These are phyloP conservation scores for Salmacisia buchloeana DNA, from an alignment of 1,284 basidiomycete genomes.

Conservation along the genomic window DNA sequence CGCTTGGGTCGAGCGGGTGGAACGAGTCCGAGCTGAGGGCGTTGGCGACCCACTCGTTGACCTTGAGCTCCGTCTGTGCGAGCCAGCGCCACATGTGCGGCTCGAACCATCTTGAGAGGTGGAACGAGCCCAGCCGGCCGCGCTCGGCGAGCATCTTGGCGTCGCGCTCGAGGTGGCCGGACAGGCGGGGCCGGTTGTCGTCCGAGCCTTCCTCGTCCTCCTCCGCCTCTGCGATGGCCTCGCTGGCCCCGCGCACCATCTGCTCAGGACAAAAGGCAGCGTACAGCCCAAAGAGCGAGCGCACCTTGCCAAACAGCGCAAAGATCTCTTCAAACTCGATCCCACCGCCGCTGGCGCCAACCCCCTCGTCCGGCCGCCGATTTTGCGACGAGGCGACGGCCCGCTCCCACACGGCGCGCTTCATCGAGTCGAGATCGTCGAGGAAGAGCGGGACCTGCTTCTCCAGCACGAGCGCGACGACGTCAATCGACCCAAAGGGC, in stretches of 20 bases:
- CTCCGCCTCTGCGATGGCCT: not conserved
- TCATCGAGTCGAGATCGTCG: conserved; percentile 59
- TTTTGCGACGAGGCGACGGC: conserved; percentile 13
- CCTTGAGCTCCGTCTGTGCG: conserved; percentile 80
- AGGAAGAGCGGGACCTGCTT: conserved; percentile 70
- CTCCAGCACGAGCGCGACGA: conserved; percentile 68
- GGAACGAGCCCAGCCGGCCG: conserved; percentile 18
- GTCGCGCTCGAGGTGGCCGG: not conserved
- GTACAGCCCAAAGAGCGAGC: conserved; percentile 69
- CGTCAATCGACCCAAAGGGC: conserved; percentile 51
- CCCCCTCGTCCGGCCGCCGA: conserved; percentile 20
- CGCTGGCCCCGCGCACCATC: not conserved
- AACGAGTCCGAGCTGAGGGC: conserved; percentile 41
- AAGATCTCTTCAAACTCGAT: conserved; percentile 64
- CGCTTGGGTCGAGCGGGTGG: conserved; percentile 58
- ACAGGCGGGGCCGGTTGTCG: not conserved
- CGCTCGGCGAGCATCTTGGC: not conserved
- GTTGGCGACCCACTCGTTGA: conserved; percentile 74
- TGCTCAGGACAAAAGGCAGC: conserved; percentile 72
- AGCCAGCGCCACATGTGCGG: conserved; percentile 87
- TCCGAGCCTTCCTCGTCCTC: not conserved
- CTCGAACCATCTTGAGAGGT: conserved; percentile 64
- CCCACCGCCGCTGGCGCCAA: too few species aligned
- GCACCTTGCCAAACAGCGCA: conserved; percentile 70
- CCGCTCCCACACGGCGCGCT: conserved; percentile 37